phyloP scores from a whole-genome alignment of 305 asterid species.

The Rubia tinctorum region DNA sequence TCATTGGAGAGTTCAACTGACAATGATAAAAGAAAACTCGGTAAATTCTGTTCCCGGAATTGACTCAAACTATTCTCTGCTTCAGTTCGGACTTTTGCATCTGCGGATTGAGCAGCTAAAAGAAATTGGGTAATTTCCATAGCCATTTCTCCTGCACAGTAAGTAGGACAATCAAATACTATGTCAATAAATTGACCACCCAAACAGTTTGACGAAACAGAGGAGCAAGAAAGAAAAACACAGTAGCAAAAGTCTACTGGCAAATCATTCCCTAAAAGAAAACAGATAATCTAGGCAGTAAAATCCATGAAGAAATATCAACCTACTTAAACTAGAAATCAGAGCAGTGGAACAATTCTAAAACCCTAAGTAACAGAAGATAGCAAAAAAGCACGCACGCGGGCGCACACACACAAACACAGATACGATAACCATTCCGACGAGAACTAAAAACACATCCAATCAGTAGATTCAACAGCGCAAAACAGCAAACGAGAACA shows the following conservation, averaged over 20 bases:
- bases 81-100: conserved; percentile 63
- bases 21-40: conserved; percentile 67
- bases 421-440: no score
- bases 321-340: background rate
- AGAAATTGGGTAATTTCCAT: conserved; percentile 76
- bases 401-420: background rate
- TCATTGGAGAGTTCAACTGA: conserved; percentile 78
- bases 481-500: no score
- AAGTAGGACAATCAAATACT: no score
- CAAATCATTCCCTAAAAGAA: background rate
- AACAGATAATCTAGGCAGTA: background rate
- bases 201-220: background rate
- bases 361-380: background rate
- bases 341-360: background rate
- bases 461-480: no score
- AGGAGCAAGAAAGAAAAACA: background rate
- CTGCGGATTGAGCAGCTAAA: conserved; percentile 84
- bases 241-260: background rate
- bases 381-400: background rate
- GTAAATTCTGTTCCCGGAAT: conserved; percentile 72
- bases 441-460: no score
- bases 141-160: conserved; percentile 52
- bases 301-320: background rate
- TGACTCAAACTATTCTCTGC: conserved; percentile 64
- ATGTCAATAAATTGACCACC: no score